Conservation (phyloP, 2,329 filamentous ascomycete species). For the Sporothrix inflata region DNA sequence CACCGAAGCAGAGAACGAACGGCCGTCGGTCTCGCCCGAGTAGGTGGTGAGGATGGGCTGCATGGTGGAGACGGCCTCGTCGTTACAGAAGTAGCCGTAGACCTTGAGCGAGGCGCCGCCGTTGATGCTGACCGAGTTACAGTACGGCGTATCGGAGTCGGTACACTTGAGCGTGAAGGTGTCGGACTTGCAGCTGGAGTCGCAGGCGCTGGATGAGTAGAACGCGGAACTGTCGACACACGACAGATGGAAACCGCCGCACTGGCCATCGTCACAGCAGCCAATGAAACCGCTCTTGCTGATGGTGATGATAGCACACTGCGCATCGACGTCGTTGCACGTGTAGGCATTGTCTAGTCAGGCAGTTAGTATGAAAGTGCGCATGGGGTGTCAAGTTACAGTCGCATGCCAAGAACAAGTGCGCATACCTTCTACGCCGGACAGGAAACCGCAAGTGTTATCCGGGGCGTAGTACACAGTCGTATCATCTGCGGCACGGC, state of each 20-base stretch:
- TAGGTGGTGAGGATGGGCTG: conserved; percentile 31
- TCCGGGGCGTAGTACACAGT: conserved; percentile 32
- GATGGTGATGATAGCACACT: conserved; percentile 31
- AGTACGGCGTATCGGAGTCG: conserved; percentile 24
- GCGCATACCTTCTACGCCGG: conserved; percentile 7
- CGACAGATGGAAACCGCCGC: conserved; percentile 27
- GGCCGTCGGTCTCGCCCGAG: conserved; percentile 31
- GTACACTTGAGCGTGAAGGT: conserved; percentile 32
- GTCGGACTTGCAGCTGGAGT: conserved; percentile 24
- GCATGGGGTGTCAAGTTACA: too few species aligned
- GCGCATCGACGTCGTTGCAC: conserved; percentile 24
- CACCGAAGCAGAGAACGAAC: conserved; percentile 29
- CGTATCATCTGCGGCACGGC: conserved; percentile 9
- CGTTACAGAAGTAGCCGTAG: conserved; percentile 32
- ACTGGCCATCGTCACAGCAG: conserved; percentile 30
- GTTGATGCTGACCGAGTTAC: conserved; percentile 33
- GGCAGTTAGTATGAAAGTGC: not conserved
- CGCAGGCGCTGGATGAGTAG: conserved; percentile 23
- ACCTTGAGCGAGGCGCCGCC: conserved; percentile 30
- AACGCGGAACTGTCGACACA: conserved; percentile 30
- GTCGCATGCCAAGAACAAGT: not conserved
- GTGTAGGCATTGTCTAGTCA: conserved; percentile 26
- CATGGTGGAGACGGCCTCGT: conserved; percentile 8
- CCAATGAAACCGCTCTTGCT: conserved; percentile 30
- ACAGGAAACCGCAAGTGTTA: conserved; percentile 34